Percentiles rank a stretch among this genome's conserved stretches.
phyloP scores from a whole-genome alignment of 108 stramenopile species.

The Pseudonitzschia multistriata region DNA sequence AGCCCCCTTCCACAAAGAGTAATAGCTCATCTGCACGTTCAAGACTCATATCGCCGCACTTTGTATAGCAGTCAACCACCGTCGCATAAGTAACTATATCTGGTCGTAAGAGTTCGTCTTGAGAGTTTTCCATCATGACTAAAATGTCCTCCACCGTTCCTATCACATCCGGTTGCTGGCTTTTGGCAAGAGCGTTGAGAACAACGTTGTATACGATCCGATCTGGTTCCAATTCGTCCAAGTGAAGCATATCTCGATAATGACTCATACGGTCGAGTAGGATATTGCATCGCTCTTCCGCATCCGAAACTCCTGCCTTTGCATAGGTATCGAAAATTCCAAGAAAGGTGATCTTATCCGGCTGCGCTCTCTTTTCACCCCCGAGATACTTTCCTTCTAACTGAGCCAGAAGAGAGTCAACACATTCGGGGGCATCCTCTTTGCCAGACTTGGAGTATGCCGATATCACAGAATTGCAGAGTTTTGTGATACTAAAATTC shows the following conservation, averaged over 20 bases:
- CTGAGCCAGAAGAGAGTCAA: conserved; percentile 16
- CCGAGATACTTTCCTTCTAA: conserved; percentile 26
- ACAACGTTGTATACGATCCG: conserved; percentile 10
- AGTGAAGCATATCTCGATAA: conserved; percentile 5
- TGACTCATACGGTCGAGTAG: conserved; percentile 22
- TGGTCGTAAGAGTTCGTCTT: conserved; percentile 6
- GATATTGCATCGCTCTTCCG: conserved; percentile 26
- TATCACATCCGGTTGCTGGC: conserved; percentile 14
- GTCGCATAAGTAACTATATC: conserved; percentile 30
- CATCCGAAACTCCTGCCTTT: conserved; percentile 27
- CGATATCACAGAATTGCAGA: conserved; percentile 20
- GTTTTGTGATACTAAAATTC: conserved; percentile 7
- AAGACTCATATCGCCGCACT: conserved; percentile 15
- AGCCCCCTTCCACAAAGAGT: conserved; percentile 25
- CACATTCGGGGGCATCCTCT: conserved; percentile 3
- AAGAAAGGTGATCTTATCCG: conserved; percentile 58
- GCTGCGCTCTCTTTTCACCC: conserved; percentile 16
- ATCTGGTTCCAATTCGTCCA: conserved; percentile 28
- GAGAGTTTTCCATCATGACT: conserved; percentile 13
- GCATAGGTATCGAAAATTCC: conserved; percentile 54
- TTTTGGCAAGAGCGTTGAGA: conserved; percentile 18
- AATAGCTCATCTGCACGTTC: conserved; percentile 28
- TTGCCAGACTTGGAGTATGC: conserved; percentile 12
- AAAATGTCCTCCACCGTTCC: conserved; percentile 23
- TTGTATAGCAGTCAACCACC: conserved; percentile 28